Evolutionary conservation across 2,329 filamentous ascomycete genomes (phyloP).

Genomic region (Ascochyta koolunga): DNA sequence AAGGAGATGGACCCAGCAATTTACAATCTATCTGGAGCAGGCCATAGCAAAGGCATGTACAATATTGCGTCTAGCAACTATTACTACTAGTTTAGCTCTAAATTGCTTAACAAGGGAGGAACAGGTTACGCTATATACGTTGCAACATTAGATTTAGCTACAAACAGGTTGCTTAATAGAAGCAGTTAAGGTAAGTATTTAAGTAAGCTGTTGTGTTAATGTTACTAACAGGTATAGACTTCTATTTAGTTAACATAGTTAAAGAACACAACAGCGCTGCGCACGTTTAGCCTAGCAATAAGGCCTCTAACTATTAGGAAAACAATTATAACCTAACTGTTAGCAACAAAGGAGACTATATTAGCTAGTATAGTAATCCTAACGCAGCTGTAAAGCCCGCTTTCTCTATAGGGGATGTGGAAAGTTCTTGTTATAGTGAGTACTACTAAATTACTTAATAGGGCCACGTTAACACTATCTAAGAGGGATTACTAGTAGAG

Average conservation of each 20-base stretch:
- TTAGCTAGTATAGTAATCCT: not conserved
- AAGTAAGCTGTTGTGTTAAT: constrained; percentile 12
- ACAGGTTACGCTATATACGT: constrained; percentile 9
- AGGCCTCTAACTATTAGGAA: constrained; percentile 6
- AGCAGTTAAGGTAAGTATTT: constrained; percentile 21
- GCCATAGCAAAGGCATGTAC: not conserved
- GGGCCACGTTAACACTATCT: too few relatives aligned
- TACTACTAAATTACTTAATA: too few relatives aligned
- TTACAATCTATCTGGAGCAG: not conserved
- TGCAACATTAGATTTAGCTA: constrained; percentile 12
- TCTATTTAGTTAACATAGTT: constrained; percentile 11
- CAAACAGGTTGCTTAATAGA: constrained; percentile 15
- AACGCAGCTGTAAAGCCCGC: not conserved
- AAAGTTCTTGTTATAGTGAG: not conserved
- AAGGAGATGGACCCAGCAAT: too few relatives aligned
- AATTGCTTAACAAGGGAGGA: constrained; percentile 13
- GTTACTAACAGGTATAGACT: constrained; percentile 12
- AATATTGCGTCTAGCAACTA: not conserved
- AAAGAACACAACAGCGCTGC: constrained; percentile 14
- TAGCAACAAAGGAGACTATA: constrained; percentile 9
- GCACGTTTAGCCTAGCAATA: constrained; percentile 15
- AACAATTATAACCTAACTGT: constrained; percentile 10
- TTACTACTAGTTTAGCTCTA: constrained; percentile 12
- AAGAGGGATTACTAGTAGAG: too few relatives aligned
- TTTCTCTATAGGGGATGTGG: constrained; percentile 8